These are phyloP conservation scores for Cystobasidiaceae sp. DNA, from an alignment of 1,284 basidiomycete genomes.

Conservation along the genomic window DNA sequence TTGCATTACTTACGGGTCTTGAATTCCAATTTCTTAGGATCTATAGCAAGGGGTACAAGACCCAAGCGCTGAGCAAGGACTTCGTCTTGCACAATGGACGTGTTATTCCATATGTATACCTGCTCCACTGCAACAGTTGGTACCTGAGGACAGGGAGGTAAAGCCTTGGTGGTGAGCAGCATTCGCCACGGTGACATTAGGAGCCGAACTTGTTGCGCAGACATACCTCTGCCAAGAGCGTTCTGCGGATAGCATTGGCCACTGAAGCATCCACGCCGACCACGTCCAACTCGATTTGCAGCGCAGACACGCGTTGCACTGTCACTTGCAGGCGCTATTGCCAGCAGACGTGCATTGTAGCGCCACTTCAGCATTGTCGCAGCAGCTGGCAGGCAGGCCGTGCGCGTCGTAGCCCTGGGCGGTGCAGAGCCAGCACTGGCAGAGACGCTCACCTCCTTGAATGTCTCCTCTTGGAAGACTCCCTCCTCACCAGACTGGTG, in stretches of 20 bases:
- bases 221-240: slow-evolving; percentile 88
- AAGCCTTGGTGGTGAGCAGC: neutral
- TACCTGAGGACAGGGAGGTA: slow-evolving; percentile 54
- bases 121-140: slow-evolving; percentile 89
- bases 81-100: slow-evolving; percentile 89
- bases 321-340: slow-evolving; percentile 69
- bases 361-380: too few species aligned
- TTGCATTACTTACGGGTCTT: slow-evolving; percentile 46
- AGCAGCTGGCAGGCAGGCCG: too few species aligned
- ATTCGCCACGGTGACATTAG: neutral
- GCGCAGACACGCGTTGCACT: slow-evolving; percentile 69
- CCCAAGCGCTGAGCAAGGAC: slow-evolving; percentile 86
- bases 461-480: slow-evolving; percentile 70
- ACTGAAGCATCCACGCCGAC: slow-evolving; percentile 94
- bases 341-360: too few species aligned
- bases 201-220: too few species aligned
- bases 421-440: too few species aligned
- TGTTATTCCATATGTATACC: slow-evolving; percentile 94
- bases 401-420: too few species aligned
- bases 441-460: slow-evolving; percentile 70
- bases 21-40: slow-evolving; percentile 59
- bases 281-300: slow-evolving; percentile 87
- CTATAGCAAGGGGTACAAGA: slow-evolving; percentile 79
- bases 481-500: slow-evolving; percentile 77
- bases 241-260: slow-evolving; percentile 87